A percentile compares a stretch with the other conserved stretches of the same genome.
phyloP scores from a whole-genome alignment of 805 yeast genomes.

The Metschnikowia baotianmanensis region DNA sequence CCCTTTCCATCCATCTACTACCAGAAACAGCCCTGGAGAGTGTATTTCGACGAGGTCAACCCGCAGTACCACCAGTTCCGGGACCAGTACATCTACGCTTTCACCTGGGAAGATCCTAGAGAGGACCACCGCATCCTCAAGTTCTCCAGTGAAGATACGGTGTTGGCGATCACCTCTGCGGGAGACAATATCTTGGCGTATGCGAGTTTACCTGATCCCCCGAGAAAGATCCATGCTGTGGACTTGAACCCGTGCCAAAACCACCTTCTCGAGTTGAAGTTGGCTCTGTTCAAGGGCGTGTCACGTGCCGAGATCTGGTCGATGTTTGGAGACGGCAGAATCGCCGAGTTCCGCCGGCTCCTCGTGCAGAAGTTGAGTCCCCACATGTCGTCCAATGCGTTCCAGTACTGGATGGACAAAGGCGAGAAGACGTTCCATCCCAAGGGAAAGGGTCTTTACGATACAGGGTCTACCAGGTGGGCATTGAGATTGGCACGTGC shows the following conservation, averaged over 20 bases:
- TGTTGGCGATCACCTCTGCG: constrained; percentile 81
- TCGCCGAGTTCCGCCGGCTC: constrained; percentile 35
- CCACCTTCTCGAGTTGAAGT: constrained; percentile 73
- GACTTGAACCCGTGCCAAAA: constrained; percentile 83
- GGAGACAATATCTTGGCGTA: constrained; percentile 79
- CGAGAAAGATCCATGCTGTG: constrained; percentile 77
- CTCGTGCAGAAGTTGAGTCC: constrained; percentile 59
- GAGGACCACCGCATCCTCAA: constrained; percentile 71
- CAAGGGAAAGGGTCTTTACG: constrained; percentile 63
- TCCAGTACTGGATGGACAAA: constrained; percentile 74
- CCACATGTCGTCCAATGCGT: constrained; percentile 73
- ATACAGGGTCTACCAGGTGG: constrained; percentile 87
- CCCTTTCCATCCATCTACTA: constrained; percentile 82
- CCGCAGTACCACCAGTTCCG: constrained; percentile 69
- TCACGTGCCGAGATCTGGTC: constrained; percentile 64
- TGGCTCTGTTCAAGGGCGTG: constrained; percentile 61
- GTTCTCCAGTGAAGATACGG: constrained; percentile 62
- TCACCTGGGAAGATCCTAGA: constrained; percentile 89
- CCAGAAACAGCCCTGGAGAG: constrained; percentile 75
- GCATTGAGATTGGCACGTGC: constrained; percentile 67
- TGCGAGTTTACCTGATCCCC: constrained; percentile 69
- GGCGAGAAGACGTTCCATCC: constrained; percentile 57
- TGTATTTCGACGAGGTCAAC: constrained; percentile 70
- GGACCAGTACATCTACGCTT: constrained; percentile 79
- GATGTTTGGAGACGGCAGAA: constrained; percentile 73